phyloP scores from a whole-genome alignment of 2,329 filamentous ascomycete species.

The Ophiostoma angusticollis region DNA sequence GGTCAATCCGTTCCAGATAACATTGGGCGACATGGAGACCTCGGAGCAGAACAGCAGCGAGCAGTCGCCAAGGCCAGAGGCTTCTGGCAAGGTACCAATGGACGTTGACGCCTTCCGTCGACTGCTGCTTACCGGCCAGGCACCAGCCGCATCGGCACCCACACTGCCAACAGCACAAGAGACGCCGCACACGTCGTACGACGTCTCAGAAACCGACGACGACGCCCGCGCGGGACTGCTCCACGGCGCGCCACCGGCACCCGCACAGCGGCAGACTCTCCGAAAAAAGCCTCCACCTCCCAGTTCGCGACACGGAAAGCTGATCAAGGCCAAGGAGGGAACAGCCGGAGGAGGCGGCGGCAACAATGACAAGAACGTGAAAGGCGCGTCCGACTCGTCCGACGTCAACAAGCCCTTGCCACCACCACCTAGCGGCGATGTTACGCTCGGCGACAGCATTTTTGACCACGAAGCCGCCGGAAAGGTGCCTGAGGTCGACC shows the following conservation, averaged over 20 bases:
- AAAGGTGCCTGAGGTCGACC: slow-evolving; percentile 33
- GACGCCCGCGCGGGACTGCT: slow-evolving; percentile 28
- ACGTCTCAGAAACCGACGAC: slow-evolving; percentile 39
- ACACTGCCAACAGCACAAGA: slow-evolving; percentile 25
- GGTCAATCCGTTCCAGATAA: slow-evolving; percentile 42
- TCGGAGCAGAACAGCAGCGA: slow-evolving; percentile 15
- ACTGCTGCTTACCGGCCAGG: slow-evolving; percentile 60
- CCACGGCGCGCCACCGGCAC: not conserved
- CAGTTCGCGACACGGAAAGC: slow-evolving; percentile 65
- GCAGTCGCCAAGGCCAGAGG: slow-evolving; percentile 18
- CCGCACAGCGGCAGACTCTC: slow-evolving; percentile 12
- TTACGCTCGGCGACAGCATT: slow-evolving; percentile 31
- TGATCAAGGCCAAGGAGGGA: slow-evolving; percentile 53
- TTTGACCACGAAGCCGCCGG: slow-evolving; percentile 42
- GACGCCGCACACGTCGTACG: slow-evolving; percentile 46
- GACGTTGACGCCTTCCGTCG: slow-evolving; percentile 71
- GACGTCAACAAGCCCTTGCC: slow-evolving; percentile 53
- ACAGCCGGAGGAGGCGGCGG: slow-evolving; percentile 22
- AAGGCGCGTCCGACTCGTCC: slow-evolving; percentile 23
- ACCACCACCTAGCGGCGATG: slow-evolving; percentile 38
- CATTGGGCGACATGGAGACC: slow-evolving; percentile 39
- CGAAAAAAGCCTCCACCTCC: slow-evolving; percentile 58
- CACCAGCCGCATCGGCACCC: slow-evolving; percentile 20
- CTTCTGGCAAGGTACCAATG: slow-evolving; percentile 36
- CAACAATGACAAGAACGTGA: slow-evolving; percentile 10